phyloP scores from a whole-genome alignment of 345 rosid genomes.

The Aurinia saxatilis region DNA sequence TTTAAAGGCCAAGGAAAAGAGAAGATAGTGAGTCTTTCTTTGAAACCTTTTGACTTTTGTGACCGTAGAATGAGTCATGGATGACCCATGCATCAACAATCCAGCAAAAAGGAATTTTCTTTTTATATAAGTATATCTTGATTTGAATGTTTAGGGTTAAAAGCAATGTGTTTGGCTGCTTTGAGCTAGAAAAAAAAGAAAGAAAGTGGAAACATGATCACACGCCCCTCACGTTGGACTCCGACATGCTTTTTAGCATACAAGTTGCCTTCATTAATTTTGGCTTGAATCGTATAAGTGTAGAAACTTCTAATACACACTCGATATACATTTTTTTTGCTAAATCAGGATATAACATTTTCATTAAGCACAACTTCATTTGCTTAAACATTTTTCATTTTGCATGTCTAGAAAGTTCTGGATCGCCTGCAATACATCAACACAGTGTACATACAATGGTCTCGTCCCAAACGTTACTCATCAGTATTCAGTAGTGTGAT shows the following conservation, averaged over 20 bases:
- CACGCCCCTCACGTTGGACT: constrained; percentile 26
- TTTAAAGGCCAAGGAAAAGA: constrained; percentile 16
- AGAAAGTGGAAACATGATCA: constrained; percentile 15
- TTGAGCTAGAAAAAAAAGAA: background rate
- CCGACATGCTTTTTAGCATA: constrained; percentile 16
- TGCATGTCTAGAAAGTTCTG: too few species aligned
- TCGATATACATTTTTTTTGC: too few species aligned
- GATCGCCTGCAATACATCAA: too few species aligned
- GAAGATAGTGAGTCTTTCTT: background rate
- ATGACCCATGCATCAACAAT: constrained; percentile 25
- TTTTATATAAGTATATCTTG: too few species aligned
- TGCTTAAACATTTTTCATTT: too few species aligned
- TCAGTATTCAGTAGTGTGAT: too few species aligned
- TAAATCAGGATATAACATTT: too few species aligned
- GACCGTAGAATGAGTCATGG: constrained; percentile 23
- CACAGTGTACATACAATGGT: too few species aligned
- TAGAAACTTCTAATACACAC: too few species aligned
- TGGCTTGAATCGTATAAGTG: too few species aligned
- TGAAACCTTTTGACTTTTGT: background rate
- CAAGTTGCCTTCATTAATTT: background rate
- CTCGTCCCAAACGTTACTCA: too few species aligned
- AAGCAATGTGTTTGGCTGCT: constrained; percentile 21
- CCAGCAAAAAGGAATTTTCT: constrained; percentile 17
- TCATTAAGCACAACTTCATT: background rate
- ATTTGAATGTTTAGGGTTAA: too few species aligned